These are phyloP conservation scores for Hypoxylon rubiginosum DNA, from an alignment of 2,329 filamentous ascomycete genomes.

Conservation along the genomic window DNA sequence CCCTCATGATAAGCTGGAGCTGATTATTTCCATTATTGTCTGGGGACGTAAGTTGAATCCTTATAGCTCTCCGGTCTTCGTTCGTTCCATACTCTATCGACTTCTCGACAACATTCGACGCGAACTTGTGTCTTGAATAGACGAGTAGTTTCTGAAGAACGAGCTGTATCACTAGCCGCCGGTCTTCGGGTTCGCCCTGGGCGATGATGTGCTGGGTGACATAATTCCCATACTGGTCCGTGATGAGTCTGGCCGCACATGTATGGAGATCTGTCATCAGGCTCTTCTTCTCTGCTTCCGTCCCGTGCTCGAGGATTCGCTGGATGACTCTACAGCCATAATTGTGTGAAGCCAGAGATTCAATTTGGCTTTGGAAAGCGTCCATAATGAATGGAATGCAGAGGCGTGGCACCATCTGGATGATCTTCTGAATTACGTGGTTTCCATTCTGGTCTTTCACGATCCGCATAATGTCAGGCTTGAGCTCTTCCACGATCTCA, in stretches of 20 bases:
- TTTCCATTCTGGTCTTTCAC: slow-evolving; percentile 93
- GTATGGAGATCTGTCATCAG: slow-evolving; percentile 85
- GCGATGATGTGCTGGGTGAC: slow-evolving; percentile 93
- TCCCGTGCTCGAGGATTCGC: slow-evolving; percentile 87
- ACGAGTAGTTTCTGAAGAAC: slow-evolving; percentile 79
- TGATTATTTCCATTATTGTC: slow-evolving; percentile 76
- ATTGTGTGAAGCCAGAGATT: slow-evolving; percentile 79
- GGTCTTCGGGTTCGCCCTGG: slow-evolving; percentile 80
- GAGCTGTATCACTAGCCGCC: slow-evolving; percentile 77
- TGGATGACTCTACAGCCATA: slow-evolving; percentile 96
- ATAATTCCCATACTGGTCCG: slow-evolving; percentile 95
- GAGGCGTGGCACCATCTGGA: slow-evolving; percentile 81
- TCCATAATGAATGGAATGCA: slow-evolving; percentile 89
- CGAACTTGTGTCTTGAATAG: slow-evolving; percentile 94
- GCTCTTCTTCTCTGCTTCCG: slow-evolving; percentile 75
- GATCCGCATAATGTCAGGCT: slow-evolving; percentile 79
- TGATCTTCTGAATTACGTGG: slow-evolving; percentile 95
- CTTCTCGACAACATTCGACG: slow-evolving; percentile 97
- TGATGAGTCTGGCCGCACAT: slow-evolving; percentile 78
- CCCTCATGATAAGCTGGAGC: slow-evolving; percentile 84
- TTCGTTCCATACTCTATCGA: slow-evolving; percentile 81
- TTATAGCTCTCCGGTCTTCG: slow-evolving; percentile 78
- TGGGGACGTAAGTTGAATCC: slow-evolving; percentile 70
- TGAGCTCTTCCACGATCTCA: slow-evolving; percentile 84
- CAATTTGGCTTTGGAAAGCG: slow-evolving; percentile 81